Conservation (phyloP, 2,329 filamentous ascomycete genomes). For the Microdochium trichocladiopsis region DNA sequence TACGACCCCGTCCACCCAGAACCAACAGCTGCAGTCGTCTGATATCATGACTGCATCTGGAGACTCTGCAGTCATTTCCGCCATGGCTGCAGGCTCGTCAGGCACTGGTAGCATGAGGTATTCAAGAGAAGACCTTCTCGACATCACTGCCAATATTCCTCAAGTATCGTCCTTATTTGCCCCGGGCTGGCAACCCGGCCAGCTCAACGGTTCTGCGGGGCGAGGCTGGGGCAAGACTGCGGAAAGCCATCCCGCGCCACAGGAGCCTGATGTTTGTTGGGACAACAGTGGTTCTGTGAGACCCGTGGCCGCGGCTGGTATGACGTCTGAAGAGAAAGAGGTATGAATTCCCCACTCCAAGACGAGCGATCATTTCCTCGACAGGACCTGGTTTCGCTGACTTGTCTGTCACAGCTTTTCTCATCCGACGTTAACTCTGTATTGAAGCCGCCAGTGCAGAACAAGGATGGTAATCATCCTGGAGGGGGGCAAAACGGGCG, state of each 20-base stretch:
- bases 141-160: constrained; percentile 57
- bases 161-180: constrained; percentile 64
- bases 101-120: constrained; percentile 54
- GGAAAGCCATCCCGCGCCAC: constrained; percentile 65
- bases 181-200: constrained; percentile 71
- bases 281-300: constrained; percentile 62
- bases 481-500: constrained; percentile 57
- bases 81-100: constrained; percentile 49
- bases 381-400: constrained; percentile 13
- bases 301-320: constrained; percentile 66
- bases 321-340: constrained; percentile 57
- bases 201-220: constrained; percentile 55
- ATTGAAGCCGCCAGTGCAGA: constrained; percentile 77
- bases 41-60: constrained; percentile 19
- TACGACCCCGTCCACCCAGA: constrained; percentile 42
- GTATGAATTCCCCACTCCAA: constrained; percentile 30
- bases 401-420: constrained; percentile 55
- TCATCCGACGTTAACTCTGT: constrained; percentile 85
- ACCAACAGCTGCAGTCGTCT: constrained; percentile 24
- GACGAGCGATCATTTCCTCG: too few species aligned
- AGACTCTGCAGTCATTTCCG: constrained; percentile 44
- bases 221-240: constrained; percentile 71
- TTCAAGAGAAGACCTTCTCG: constrained; percentile 70
- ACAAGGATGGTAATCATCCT: constrained; percentile 53
- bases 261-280: constrained; percentile 92